Evolutionary conservation across 2,329 filamentous ascomycete species (phyloP).

Genomic region (Hymenoscyphus repandus): DNA sequence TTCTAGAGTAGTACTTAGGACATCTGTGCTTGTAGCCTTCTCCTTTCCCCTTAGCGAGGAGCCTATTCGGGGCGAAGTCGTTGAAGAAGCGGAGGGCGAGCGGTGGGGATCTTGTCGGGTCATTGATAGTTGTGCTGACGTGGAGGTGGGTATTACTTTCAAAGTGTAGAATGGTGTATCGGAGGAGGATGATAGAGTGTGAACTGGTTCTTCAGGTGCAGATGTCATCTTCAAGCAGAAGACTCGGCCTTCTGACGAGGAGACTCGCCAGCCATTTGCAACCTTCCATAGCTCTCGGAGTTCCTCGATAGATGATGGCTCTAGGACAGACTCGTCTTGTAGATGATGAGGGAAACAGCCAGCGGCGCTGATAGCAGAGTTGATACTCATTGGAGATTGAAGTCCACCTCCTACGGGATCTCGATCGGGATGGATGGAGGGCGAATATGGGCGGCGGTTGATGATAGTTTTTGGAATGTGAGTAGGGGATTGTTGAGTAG

Average conservation of each 20-base stretch:
- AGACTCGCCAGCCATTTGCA: conserved; percentile 63
- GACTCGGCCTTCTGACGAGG: conserved; percentile 50
- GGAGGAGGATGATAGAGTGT: conserved; percentile 55
- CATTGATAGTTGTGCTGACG: conserved; percentile 55
- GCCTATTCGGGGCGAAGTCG: conserved; percentile 17
- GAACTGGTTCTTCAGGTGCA: conserved; percentile 57
- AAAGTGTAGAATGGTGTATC: conserved; percentile 64
- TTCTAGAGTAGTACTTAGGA: conserved; percentile 53
- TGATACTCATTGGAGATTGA: conserved; percentile 25
- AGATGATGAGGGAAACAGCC: conserved; percentile 26
- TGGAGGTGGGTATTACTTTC: conserved; percentile 57
- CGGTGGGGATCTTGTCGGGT: conserved; percentile 56
- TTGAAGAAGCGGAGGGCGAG: conserved; percentile 24
- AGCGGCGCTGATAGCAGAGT: conserved; percentile 12
- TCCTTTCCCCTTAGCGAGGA: conserved; percentile 3
- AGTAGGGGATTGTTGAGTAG: conserved; percentile 58
- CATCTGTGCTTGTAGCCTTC: conserved; percentile 35
- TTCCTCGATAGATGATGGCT: conserved; percentile 45
- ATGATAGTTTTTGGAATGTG: conserved; percentile 60
- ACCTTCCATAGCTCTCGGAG: conserved; percentile 64
- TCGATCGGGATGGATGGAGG: conserved; percentile 22
- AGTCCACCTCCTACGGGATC: conserved; percentile 20
- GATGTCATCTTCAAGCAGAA: conserved; percentile 54
- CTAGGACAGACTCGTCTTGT: conserved; percentile 25
- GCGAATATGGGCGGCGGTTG: conserved; percentile 57